These are phyloP conservation scores for Salmacisia buchloeana DNA, from an alignment of 1,284 basidiomycete genomes.

Conservation along the genomic window DNA sequence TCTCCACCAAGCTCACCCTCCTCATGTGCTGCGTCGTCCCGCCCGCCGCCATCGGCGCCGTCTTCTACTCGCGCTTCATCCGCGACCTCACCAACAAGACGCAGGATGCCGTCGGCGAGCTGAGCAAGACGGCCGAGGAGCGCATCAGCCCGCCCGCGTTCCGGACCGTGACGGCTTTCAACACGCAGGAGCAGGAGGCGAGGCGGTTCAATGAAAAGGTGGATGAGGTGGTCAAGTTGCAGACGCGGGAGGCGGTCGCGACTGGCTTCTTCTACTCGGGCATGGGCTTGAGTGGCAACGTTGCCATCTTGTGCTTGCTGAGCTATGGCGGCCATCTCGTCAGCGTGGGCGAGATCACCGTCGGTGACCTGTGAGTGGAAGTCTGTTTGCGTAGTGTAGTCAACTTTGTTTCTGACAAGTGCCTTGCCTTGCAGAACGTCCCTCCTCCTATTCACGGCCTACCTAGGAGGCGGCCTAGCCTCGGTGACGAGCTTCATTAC, in stretches of 20 bases:
- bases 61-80: conserved; percentile 91
- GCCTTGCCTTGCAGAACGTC: conserved; percentile 52
- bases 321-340: conserved; percentile 93
- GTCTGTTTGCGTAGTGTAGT: not conserved
- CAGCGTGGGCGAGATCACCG: conserved; percentile 72
- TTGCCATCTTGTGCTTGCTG: conserved; percentile 78
- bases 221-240: conserved; percentile 66
- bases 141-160: conserved; percentile 72
- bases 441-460: conserved; percentile 85
- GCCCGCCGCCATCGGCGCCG: conserved; percentile 88
- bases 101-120: conserved; percentile 87
- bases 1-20: conserved; percentile 80
- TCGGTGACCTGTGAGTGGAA: conserved; percentile 32
- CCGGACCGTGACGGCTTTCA: conserved; percentile 87
- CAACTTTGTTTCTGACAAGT: not conserved
- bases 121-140: conserved; percentile 83
- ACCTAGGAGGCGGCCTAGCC: conserved; percentile 63
- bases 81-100: conserved; percentile 85
- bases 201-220: conserved; percentile 58
- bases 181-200: conserved; percentile 67
- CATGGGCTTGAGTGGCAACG: conserved; percentile 90
- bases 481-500: conserved; percentile 53
- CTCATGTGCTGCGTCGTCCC: conserved; percentile 93
- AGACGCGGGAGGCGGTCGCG: conserved; percentile 80
- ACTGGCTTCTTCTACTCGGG: conserved; percentile 80